phyloP scores from a whole-genome alignment of 208 protist species.

The Phytomonas serpens region DNA sequence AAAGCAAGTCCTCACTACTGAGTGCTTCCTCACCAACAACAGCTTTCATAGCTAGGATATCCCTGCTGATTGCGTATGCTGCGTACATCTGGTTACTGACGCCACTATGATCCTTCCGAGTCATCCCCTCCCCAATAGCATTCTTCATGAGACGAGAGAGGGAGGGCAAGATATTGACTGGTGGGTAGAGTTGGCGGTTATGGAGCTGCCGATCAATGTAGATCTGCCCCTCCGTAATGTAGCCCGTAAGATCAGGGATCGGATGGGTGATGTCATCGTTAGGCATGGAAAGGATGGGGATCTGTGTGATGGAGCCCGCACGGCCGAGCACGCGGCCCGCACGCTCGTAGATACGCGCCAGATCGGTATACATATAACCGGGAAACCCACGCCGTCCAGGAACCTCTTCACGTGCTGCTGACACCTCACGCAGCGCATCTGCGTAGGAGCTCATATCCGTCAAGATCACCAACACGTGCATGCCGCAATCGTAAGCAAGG shows the following conservation, averaged over 20 bases:
- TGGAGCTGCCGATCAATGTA: slow-evolving; percentile 99
- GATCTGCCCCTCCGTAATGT: slow-evolving; percentile 99
- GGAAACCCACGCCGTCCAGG: slow-evolving; percentile 99
- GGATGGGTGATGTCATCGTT: slow-evolving; percentile 99
- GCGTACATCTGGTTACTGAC: slow-evolving; percentile 99
- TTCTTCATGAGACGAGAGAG: slow-evolving; percentile 99
- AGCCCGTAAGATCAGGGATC: slow-evolving; percentile 99
- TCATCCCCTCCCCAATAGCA: slow-evolving; percentile 99
- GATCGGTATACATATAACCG: slow-evolving; percentile 99
- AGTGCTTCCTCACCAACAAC: slow-evolving; percentile 99
- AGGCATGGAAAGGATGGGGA: slow-evolving; percentile 99
- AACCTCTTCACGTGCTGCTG: slow-evolving; percentile 99
- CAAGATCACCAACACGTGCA: slow-evolving; percentile 99
- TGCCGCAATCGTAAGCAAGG: slow-evolving; percentile 99
- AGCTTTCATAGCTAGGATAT: slow-evolving; percentile 99
- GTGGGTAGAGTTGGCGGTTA: slow-evolving; percentile 99
- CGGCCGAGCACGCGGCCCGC: slow-evolving; percentile 98
- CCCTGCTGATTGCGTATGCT: slow-evolving; percentile 99
- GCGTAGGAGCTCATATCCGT: slow-evolving; percentile 99
- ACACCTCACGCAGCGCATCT: slow-evolving; percentile 99
- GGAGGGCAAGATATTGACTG: slow-evolving; percentile 99
- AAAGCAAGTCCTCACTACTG: slow-evolving; percentile 97
- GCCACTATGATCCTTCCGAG: slow-evolving; percentile 96
- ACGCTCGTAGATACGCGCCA: slow-evolving; percentile 99
- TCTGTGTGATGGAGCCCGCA: slow-evolving; percentile 99